phyloP scores from a whole-genome alignment of 2,329 filamentous ascomycete species.

The Colletotrichum limetticola region DNA sequence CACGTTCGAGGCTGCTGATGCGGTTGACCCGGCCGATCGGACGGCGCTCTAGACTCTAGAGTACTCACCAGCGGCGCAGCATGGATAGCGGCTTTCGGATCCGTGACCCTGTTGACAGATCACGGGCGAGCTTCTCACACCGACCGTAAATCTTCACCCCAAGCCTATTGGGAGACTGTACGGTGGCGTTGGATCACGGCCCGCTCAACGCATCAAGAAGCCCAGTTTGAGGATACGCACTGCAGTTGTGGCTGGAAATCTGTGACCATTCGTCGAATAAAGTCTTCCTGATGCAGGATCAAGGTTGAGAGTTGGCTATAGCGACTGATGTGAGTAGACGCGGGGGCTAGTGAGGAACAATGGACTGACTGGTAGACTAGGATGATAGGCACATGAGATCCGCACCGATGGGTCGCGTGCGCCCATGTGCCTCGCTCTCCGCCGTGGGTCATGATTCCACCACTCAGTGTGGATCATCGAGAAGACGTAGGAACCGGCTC shows the following conservation, averaged over 20 bases:
- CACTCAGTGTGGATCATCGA: slow-evolving; percentile 7
- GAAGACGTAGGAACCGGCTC: background rate
- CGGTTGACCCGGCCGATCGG: background rate
- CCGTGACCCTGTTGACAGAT: background rate
- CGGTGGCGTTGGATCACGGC: slow-evolving; percentile 27
- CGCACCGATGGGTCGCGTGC: slow-evolving; percentile 25
- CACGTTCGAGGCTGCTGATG: background rate
- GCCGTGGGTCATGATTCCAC: slow-evolving; percentile 7
- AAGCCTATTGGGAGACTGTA: background rate
- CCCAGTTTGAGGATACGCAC: background rate
- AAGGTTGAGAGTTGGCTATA: background rate
- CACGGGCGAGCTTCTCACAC: too few species aligned
- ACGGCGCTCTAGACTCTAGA: background rate
- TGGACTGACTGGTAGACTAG: slow-evolving; percentile 12
- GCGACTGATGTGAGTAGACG: background rate
- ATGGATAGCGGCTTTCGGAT: background rate
- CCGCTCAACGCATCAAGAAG: slow-evolving; percentile 9
- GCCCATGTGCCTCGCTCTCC: background rate
- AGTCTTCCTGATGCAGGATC: background rate
- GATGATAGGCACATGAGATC: slow-evolving; percentile 8
- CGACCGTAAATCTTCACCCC: background rate
- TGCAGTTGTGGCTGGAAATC: slow-evolving; percentile 7
- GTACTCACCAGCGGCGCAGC: slow-evolving; percentile 5
- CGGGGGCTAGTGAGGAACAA: background rate
- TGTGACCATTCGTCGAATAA: background rate